Percentiles rank a stretch among this genome's conserved stretches.
phyloP scores from a whole-genome alignment of 106 monocot species.

The Allium sativum region DNA sequence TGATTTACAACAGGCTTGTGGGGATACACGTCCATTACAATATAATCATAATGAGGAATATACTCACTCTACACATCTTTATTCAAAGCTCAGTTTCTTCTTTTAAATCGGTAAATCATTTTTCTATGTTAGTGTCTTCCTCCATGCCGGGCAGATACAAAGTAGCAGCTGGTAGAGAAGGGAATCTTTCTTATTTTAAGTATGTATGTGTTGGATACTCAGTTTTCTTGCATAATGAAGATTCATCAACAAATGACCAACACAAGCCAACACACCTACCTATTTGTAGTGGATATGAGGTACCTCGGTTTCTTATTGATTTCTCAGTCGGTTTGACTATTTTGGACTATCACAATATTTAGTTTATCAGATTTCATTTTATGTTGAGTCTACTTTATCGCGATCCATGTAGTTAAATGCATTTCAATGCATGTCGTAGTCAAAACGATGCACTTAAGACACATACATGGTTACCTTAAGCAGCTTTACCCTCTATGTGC shows the following conservation, averaged over 20 bases:
- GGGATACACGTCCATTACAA: background rate
- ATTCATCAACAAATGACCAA: constrained; percentile 10
- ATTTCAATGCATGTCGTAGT: too few relatives aligned
- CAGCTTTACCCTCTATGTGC: too few relatives aligned
- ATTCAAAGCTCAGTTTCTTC: background rate
- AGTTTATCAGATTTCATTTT: too few relatives aligned
- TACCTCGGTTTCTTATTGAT: background rate
- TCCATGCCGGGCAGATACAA: constrained; percentile 21
- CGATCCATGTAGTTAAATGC: too few relatives aligned
- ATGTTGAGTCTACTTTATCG: too few relatives aligned
- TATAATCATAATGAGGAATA: background rate
- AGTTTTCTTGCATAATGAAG: constrained; percentile 25
- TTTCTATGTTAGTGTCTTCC: constrained; percentile 13
- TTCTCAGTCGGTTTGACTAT: too few relatives aligned
- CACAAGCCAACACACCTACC: constrained; percentile 30
- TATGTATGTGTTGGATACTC: constrained; percentile 52
- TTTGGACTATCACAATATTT: too few relatives aligned
- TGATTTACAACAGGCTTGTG: background rate
- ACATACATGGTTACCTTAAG: too few relatives aligned
- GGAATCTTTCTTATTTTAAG: constrained; percentile 32
- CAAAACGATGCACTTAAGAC: too few relatives aligned
- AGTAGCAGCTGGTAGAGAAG: constrained; percentile 33
- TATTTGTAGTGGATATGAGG: constrained; percentile 50
- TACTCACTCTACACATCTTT: background rate
- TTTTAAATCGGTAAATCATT: background rate